A percentile compares a stretch with the other conserved stretches of the same genome.
phyloP scores from a whole-genome alignment of 2,329 filamentous ascomycete genomes.

The Tolypocladium pustulatum region DNA sequence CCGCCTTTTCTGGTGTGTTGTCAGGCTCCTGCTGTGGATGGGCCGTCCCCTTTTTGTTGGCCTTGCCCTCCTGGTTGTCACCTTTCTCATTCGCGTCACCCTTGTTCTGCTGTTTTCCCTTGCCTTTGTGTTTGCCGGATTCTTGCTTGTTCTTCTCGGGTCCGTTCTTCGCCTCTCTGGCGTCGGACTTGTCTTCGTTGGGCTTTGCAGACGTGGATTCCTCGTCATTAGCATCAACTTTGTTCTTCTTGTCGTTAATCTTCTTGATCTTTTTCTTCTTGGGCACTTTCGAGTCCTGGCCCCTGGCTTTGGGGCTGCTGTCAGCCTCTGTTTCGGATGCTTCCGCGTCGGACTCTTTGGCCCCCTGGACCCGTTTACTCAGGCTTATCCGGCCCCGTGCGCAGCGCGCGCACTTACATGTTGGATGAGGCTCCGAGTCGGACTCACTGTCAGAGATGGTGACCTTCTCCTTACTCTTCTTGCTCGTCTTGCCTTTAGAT shows the following conservation, averaged over 20 bases:
- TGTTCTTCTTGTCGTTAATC: slow-evolving; percentile 9
- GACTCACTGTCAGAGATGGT: slow-evolving; percentile 14
- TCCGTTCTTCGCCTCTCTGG: slow-evolving; percentile 2
- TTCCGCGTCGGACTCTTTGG: background rate
- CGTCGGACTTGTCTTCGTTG: slow-evolving; percentile 4
- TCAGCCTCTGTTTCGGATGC: background rate
- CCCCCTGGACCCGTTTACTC: slow-evolving; percentile 2
- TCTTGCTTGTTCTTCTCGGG: slow-evolving; percentile 4
- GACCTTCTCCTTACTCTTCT: slow-evolving; percentile 8
- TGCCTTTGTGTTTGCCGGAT: slow-evolving; percentile 6
- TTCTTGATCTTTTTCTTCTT: slow-evolving; percentile 12
- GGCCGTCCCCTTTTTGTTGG: background rate
- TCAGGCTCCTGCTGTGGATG: background rate
- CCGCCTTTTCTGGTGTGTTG: background rate
- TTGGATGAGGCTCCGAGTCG: slow-evolving; percentile 23
- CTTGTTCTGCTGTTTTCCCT: slow-evolving; percentile 7
- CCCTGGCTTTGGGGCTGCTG: slow-evolving; percentile 1
- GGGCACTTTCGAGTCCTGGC: background rate
- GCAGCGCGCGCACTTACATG: slow-evolving; percentile 16
- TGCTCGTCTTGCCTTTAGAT: slow-evolving; percentile 3
- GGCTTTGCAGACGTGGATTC: slow-evolving; percentile 13
- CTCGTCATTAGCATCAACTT: slow-evolving; percentile 14
- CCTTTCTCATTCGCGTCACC: slow-evolving; percentile 4
- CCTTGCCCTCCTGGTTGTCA: slow-evolving; percentile 1
- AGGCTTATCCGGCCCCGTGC: slow-evolving; percentile 8